These are phyloP conservation scores for Sugiyamaella americana DNA, from an alignment of 805 yeast genomes.

Conservation along the genomic window DNA sequence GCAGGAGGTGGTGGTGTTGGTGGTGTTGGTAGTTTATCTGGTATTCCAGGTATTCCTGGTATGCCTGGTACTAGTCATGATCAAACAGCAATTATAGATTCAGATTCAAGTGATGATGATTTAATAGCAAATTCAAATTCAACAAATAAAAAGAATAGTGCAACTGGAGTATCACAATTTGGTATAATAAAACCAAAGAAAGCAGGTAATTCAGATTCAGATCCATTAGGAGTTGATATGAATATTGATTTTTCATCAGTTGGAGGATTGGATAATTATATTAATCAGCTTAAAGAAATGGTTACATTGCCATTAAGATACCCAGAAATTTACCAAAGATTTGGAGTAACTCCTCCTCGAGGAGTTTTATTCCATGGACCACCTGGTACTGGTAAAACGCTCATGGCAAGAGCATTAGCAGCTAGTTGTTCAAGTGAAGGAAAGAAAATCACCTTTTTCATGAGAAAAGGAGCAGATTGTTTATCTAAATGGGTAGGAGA, in stretches of 20 bases:
- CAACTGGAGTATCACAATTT: conserved; percentile 14
- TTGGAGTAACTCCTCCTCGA: conserved; percentile 90
- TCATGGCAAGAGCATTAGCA: conserved; percentile 96
- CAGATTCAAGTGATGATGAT: conserved; percentile 45
- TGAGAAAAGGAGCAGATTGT: conserved; percentile 98
- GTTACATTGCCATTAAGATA: conserved; percentile 86
- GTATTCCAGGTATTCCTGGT: neutral
- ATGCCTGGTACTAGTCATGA: conserved; percentile 3
- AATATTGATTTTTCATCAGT: conserved; percentile 76
- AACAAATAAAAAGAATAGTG: conserved; percentile 8
- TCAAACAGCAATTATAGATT: conserved; percentile 27
- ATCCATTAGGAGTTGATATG: conserved; percentile 88
- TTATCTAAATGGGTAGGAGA: conserved; percentile 99
- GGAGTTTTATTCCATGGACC: conserved; percentile 98
- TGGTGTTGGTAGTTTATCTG: conserved; percentile 2
- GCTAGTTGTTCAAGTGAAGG: conserved; percentile 86
- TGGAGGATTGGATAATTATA: conserved; percentile 89
- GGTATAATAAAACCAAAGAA: conserved; percentile 20
- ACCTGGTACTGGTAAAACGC: conserved; percentile 97
- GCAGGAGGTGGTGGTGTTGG: conserved; percentile 34
- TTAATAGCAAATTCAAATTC: conserved; percentile 1
- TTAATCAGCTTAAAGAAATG: conserved; percentile 93
- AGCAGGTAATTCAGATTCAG: conserved; percentile 65
- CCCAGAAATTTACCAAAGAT: conserved; percentile 87
- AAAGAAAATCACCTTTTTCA: conserved; percentile 86